A percentile compares a stretch with the other conserved stretches of the same genome.
Conservation (phyloP, 208 protist species). For the Trypanosoma brucei region DNA sequence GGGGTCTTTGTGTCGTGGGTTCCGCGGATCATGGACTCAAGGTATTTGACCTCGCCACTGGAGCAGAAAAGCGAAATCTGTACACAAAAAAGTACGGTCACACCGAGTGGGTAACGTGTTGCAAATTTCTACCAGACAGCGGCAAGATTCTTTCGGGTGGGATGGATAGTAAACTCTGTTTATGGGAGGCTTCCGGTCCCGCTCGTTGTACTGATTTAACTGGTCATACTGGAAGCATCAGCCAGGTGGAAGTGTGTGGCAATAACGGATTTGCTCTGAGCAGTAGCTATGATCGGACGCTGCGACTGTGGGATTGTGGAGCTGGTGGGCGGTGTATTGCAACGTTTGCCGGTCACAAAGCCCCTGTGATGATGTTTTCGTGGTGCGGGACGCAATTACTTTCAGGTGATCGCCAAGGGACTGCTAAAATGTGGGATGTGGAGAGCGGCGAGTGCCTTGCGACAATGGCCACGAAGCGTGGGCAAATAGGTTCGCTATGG, state of each 20-base stretch:
- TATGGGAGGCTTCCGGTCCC: conserved; percentile 55
- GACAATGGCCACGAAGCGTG: conserved; percentile 55
- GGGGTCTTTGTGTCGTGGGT: conserved; percentile 58
- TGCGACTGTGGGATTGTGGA: conserved; percentile 72
- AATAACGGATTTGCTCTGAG: conserved; percentile 34
- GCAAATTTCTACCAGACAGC: conserved; percentile 52
- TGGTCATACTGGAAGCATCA: conserved; percentile 77
- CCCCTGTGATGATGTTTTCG: conserved; percentile 71
- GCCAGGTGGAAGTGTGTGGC: conserved; percentile 66
- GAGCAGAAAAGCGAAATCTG: conserved; percentile 51
- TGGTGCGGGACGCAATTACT: conserved; percentile 59
- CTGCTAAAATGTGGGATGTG: conserved; percentile 72
- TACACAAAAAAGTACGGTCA: conserved; percentile 79
- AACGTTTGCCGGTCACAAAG: conserved; percentile 69
- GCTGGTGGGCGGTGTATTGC: conserved; percentile 33
- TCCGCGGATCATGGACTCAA: conserved; percentile 83
- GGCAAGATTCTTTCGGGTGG: conserved; percentile 77
- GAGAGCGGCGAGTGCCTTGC: conserved; percentile 39
- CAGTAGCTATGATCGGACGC: conserved; percentile 80
- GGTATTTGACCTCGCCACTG: conserved; percentile 66
- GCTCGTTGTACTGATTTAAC: conserved; percentile 75
- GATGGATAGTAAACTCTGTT: conserved; percentile 89
- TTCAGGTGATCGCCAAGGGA: conserved; percentile 78
- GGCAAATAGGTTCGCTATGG: conserved; percentile 61
- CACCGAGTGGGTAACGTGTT: conserved; percentile 87